phyloP scores from a whole-genome alignment of 345 rosid species.

The Excoecaria cochinchinensis region DNA sequence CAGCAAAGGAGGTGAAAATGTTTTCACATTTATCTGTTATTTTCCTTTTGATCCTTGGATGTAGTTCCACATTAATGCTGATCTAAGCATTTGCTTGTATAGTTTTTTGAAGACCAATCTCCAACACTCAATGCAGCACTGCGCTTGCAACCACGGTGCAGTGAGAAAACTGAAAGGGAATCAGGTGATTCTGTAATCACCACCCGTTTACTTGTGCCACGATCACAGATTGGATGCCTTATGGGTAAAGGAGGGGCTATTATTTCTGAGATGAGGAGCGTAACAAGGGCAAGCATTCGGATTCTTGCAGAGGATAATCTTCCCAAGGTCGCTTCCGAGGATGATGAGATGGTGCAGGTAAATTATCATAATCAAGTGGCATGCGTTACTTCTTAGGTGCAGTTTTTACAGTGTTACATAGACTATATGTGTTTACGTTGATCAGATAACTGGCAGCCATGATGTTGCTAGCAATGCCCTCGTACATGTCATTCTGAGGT shows the following conservation, averaged over 20 bases:
- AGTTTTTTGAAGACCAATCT: slow-evolving; percentile 34
- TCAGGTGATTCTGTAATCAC: slow-evolving; percentile 37
- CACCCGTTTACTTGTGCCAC: slow-evolving; percentile 34
- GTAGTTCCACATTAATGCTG: background rate
- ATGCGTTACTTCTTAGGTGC: background rate
- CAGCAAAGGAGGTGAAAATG: slow-evolving; percentile 33
- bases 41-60: background rate
- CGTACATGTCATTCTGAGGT: slow-evolving; percentile 32
- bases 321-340: slow-evolving; percentile 34
- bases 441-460: slow-evolving; percentile 33
- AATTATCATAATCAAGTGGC: background rate
- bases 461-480: slow-evolving; percentile 40
- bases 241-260: slow-evolving; percentile 42
- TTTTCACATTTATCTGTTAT: background rate
- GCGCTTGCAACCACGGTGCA: slow-evolving; percentile 38
- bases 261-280: slow-evolving; percentile 37
- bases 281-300: slow-evolving; percentile 35
- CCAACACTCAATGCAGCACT: slow-evolving; percentile 34
- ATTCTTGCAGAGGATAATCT: slow-evolving; percentile 31
- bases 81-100: background rate
- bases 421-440: slow-evolving; percentile 9
- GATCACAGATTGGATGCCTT: slow-evolving; percentile 39
- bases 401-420: background rate
- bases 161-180: slow-evolving; percentile 37
- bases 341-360: slow-evolving; percentile 43